Evolutionary conservation across 345 rosid species (phyloP).

Genomic region (Eucalyptus cloeziana): DNA sequence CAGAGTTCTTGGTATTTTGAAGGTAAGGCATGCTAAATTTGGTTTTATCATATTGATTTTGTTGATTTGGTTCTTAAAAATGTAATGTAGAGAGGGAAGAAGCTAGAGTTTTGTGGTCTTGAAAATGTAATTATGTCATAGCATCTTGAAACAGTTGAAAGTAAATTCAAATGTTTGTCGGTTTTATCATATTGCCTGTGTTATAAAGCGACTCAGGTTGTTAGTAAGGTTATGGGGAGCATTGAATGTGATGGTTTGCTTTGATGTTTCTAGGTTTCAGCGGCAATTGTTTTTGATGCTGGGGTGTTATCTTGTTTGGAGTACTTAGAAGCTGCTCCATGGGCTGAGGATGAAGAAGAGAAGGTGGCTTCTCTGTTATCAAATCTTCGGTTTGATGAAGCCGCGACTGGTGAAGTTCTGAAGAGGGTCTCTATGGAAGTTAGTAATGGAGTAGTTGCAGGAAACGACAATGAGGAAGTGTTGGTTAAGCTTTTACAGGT

Average conservation of each 20-base stretch:
- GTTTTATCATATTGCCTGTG: background rate
- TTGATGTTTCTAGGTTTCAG: constrained; percentile 62
- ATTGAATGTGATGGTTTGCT: background rate
- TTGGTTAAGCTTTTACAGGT: constrained; percentile 77
- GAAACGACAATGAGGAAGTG: constrained; percentile 56
- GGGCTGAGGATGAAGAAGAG: constrained; percentile 99
- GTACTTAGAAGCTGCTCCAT: constrained; percentile 97
- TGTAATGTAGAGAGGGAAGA: background rate
- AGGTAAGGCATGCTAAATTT: constrained; percentile 26
- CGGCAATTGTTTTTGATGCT: constrained; percentile 93
- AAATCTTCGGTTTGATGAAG: constrained; percentile 82
- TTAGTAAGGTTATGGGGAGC: background rate
- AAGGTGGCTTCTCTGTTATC: constrained; percentile 75
- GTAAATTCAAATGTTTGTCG: background rate
- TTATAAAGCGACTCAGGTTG: background rate
- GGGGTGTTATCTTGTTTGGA: constrained; percentile 93
- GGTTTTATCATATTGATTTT: background rate
- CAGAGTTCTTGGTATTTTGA: constrained; percentile 84
- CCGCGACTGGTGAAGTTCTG: constrained; percentile 87
- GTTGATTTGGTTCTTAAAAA: background rate
- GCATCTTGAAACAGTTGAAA: background rate
- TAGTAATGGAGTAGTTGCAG: constrained; percentile 33
- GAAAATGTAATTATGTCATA: background rate
- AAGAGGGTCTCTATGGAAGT: constrained; percentile 84
- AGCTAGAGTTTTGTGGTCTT: background rate